Conservation (phyloP, 2,329 filamentous ascomycete species). For the Hymenoscyphus infarciens region DNA sequence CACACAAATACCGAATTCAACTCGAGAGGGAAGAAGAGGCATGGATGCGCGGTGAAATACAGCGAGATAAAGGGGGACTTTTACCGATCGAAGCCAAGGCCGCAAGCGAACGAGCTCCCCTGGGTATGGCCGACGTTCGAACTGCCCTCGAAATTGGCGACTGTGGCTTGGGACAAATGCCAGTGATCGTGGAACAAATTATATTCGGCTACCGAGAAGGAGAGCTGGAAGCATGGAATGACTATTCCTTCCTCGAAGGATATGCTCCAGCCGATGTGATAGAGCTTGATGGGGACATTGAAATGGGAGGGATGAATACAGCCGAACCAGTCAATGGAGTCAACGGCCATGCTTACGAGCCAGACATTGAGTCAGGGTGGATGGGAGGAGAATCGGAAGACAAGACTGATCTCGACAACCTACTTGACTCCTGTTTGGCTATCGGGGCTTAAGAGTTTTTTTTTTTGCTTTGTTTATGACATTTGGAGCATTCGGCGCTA, state of each 20-base stretch:
- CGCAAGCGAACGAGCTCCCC: slow-evolving; percentile 64
- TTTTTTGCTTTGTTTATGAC: slow-evolving; percentile 5
- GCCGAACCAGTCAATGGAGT: slow-evolving; percentile 45
- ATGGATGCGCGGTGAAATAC: slow-evolving; percentile 68
- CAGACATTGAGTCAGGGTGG: slow-evolving; percentile 59
- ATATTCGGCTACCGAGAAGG: slow-evolving; percentile 70
- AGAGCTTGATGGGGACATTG: slow-evolving; percentile 37
- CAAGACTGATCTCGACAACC: slow-evolving; percentile 49
- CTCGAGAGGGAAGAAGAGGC: slow-evolving; percentile 73
- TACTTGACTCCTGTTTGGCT: slow-evolving; percentile 43
- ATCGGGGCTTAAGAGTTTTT: slow-evolving; percentile 25
- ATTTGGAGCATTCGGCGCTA: slow-evolving; percentile 24
- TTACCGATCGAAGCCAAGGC: slow-evolving; percentile 79
- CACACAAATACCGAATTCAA: slow-evolving; percentile 71
- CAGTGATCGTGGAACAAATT: slow-evolving; percentile 67
- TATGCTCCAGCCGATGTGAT: slow-evolving; percentile 33
- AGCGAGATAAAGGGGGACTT: slow-evolving; percentile 70
- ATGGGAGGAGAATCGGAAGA: slow-evolving; percentile 55
- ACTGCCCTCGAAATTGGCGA: slow-evolving; percentile 74
- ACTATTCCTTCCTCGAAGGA: slow-evolving; percentile 46
- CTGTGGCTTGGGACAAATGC: slow-evolving; percentile 72
- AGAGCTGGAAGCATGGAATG: slow-evolving; percentile 65
- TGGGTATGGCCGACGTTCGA: slow-evolving; percentile 75
- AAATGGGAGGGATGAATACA: slow-evolving; percentile 36
- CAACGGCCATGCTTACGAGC: slow-evolving; percentile 50